Conservation (phyloP, 345 rosid genomes). For the Microthlaspi erraticum region DNA sequence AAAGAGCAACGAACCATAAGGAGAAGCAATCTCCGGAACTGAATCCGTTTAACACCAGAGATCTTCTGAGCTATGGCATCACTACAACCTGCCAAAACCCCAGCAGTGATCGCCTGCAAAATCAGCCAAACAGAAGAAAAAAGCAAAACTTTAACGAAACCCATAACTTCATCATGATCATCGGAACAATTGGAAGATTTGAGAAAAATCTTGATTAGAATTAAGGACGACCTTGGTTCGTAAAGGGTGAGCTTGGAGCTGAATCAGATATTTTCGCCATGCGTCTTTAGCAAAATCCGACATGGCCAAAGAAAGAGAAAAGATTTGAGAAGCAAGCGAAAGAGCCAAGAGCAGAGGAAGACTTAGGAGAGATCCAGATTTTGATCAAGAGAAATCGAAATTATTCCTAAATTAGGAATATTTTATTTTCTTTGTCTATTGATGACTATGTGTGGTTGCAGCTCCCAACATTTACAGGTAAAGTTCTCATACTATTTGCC, state of each 20-base stretch:
- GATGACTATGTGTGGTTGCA: neutral
- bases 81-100: conserved; percentile 77
- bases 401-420: conserved; percentile 6
- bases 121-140: neutral
- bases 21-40: conserved; percentile 71
- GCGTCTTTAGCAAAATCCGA: conserved; percentile 76
- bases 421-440: neutral
- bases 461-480: neutral
- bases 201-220: conserved; percentile 5
- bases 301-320: conserved; percentile 46
- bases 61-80: conserved; percentile 88
- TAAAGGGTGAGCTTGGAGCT: conserved; percentile 83
- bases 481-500: neutral
- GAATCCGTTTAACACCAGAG: conserved; percentile 74
- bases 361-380: conserved; percentile 18
- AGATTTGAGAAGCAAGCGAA: neutral
- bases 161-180: conserved; percentile 2
- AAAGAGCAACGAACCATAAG: conserved; percentile 58
- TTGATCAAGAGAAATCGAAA: neutral
- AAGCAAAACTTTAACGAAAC: neutral
- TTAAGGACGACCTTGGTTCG: conserved; percentile 76
- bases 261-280: conserved; percentile 85
- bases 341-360: conserved; percentile 3
- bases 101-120: conserved; percentile 79
- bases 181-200: neutral